Base-by-base conservation (phyloP, 2,329 filamentous ascomycete genomes). In the Sporothrix curviconia region DNA sequence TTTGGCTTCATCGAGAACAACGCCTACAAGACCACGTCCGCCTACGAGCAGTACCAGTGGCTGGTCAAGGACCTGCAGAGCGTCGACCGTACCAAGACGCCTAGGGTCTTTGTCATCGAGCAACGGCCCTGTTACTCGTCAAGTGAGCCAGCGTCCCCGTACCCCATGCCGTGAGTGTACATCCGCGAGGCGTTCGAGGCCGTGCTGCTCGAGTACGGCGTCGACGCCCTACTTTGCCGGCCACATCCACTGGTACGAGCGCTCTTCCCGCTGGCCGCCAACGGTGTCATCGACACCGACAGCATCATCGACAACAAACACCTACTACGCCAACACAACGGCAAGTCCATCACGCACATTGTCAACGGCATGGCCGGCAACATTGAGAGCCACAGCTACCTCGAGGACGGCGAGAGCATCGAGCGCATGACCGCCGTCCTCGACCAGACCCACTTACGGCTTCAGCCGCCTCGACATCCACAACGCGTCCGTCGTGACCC, bases 351-450 rank as follows among this genome's bases (percentile, higher is more conserved):
- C 59, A 76, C 75, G 1, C 76, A 79, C 58, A 68, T 80, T 34
- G 69, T 76, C 66, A 80, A 79, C 63, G 78, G 77, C n/a, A 76
- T 76, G 70, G 78, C 78, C 3, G 77, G 78, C 22, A 79, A 79
- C 60, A 72, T 79, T 43, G 77, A 79, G 62, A 75, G 72, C 58
- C 77, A 80, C 66, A n/a, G n/a, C n/a, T n/a, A n/a, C n/a, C n/a
- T 73, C 69, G 60, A 70, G 67, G 2, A 65, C 79, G 14, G 63
- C 64, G 59, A 75, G 64, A 60, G 60, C 0, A 22, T 69, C 8
- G 64, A 72, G n/a, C 68, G 72, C 58, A 73, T 76, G 42, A 79
- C 77, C 6, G 70, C 70, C 17, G 66, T 74, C 0, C 68, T 80
- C 24, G 74, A 80, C 64, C 69, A 69, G 56, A 64, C 67, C 40